These are phyloP conservation scores for Apiotrichum montevideense DNA, from an alignment of 1,284 basidiomycete genomes.

Conservation along the genomic window DNA sequence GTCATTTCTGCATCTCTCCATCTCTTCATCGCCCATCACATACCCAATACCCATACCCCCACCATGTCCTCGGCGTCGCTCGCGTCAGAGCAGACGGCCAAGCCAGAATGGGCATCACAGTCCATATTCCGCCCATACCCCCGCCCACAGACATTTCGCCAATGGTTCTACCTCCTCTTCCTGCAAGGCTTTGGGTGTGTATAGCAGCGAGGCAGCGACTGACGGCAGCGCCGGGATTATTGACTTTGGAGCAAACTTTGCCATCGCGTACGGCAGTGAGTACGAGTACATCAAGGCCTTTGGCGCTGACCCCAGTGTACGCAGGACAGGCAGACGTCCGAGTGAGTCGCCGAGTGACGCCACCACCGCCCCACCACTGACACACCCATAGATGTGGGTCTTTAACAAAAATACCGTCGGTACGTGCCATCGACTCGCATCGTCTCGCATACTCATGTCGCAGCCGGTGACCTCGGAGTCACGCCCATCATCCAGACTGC, in stretches of 20 bases:
- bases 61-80: too few species aligned
- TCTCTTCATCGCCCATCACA: too few species aligned
- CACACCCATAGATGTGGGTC: slow-evolving; percentile 41
- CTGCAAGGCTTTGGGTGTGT: slow-evolving; percentile 31
- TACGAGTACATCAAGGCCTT: not conserved
- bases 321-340: slow-evolving; percentile 27
- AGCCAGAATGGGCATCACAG: slow-evolving; percentile 1
- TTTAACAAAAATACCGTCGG: slow-evolving; percentile 39
- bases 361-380: not conserved
- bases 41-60: too few species aligned
- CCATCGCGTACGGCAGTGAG: slow-evolving; percentile 44
- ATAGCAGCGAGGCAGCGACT: not conserved
- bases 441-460: not conserved
- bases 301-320: slow-evolving; percentile 29
- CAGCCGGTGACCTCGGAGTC: slow-evolving; percentile 46
- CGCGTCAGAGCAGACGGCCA: slow-evolving; percentile 1
- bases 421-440: not conserved
- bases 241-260: slow-evolving; percentile 45
- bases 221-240: slow-evolving; percentile 24
- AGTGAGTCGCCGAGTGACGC: slow-evolving; percentile 5
- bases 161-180: slow-evolving; percentile 41
- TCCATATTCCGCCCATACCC: slow-evolving; percentile 44
- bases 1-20: too few species aligned
- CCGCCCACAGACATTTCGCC: slow-evolving; percentile 32
- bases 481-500: slow-evolving; percentile 45